phyloP scores from a whole-genome alignment of 2,329 filamentous ascomycete species.

The Colletotrichum sp. region DNA sequence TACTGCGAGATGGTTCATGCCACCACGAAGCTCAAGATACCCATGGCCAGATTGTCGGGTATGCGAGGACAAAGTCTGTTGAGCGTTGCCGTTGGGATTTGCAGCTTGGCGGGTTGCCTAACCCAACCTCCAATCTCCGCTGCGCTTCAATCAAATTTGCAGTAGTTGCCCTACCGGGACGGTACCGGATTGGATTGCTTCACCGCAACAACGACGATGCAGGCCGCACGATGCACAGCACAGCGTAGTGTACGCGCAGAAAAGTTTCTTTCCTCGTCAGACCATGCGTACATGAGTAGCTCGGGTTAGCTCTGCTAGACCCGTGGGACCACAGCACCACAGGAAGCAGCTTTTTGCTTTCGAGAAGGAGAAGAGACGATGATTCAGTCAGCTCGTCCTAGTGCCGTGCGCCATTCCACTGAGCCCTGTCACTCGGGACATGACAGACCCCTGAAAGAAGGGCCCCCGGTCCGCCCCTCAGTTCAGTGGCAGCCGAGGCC shows the following conservation, averaged over 20 bases:
- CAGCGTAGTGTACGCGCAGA: background rate
- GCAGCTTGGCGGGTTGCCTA: background rate
- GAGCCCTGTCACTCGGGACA: constrained; percentile 4
- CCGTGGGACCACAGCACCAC: background rate
- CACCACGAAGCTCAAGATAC: background rate
- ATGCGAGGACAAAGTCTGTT: constrained; percentile 19
- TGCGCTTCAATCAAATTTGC: background rate
- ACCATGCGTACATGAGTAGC: background rate
- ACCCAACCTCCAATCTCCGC: constrained; percentile 1
- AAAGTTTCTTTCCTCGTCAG: background rate
- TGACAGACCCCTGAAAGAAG: constrained; percentile 1
- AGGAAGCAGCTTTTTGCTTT: background rate
- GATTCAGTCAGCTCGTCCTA: background rate
- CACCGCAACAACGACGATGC: background rate
- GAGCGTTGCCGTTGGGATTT: constrained; percentile 4
- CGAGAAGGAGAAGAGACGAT: background rate
- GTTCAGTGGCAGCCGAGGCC: background rate
- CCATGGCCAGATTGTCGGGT: constrained; percentile 4
- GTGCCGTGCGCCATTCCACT: constrained; percentile 1
- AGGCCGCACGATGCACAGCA: background rate
- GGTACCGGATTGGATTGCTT: background rate
- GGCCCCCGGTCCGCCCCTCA: background rate
- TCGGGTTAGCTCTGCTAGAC: background rate
- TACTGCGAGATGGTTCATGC: background rate
- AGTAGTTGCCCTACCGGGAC: background rate